A percentile compares a stretch with the other conserved stretches of the same genome.
phyloP scores from a whole-genome alignment of 257 asterid species.

The Solanum tarapatanum region DNA sequence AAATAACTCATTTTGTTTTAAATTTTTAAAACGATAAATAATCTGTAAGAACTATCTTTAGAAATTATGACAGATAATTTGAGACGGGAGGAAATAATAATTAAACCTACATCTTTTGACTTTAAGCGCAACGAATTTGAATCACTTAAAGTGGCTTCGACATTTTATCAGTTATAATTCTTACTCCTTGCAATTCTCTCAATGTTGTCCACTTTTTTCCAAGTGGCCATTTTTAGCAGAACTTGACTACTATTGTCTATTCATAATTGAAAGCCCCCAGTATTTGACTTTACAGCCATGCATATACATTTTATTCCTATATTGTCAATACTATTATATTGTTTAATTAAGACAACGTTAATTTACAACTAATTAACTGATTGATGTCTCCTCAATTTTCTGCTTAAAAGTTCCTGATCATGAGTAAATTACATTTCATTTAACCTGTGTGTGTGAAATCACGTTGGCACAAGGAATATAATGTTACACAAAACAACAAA shows the following conservation, averaged over 20 bases:
- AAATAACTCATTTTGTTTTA: neutral
- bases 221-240: constrained; percentile 1
- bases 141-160: neutral
- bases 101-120: neutral
- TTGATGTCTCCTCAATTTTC: neutral
- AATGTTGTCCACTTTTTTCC: neutral
- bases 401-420: neutral
- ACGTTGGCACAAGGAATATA: neutral
- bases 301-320: neutral
- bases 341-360: neutral
- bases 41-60: neutral
- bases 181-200: neutral
- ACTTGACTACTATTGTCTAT: neutral
- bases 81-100: neutral
- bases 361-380: neutral
- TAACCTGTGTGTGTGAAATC: neutral
- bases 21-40: neutral
- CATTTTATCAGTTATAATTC: neutral
- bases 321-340: neutral
- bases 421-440: neutral
- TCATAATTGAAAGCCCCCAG: neutral
- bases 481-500: neutral
- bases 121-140: neutral
- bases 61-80: neutral
- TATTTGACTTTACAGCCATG: neutral